Percentiles rank a stretch among this genome's conserved stretches.
Evolutionary conservation across 23 red algal species (phyloP).

Genomic region (Chondrus crispus): DNA sequence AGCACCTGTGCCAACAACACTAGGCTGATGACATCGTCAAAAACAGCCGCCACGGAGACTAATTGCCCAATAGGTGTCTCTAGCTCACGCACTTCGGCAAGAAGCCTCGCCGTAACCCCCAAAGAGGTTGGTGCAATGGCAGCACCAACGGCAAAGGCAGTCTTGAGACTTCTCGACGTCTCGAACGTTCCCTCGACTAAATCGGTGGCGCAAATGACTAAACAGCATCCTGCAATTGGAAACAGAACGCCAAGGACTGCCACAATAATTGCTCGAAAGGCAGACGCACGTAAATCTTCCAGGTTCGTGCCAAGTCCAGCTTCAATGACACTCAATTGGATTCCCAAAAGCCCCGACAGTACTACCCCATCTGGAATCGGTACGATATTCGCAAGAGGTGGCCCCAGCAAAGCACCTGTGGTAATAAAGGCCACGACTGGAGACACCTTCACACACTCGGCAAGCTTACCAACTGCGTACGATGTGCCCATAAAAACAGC

Average conservation of each 20-base stretch:
- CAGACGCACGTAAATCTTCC: not conserved
- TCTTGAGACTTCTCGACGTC: not conserved
- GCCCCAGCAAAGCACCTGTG: constrained; percentile 27
- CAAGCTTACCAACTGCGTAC: not conserved
- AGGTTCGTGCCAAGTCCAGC: constrained; percentile 41
- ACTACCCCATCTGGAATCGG: constrained; percentile 3
- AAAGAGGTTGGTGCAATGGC: constrained; percentile 67
- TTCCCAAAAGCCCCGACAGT: constrained; percentile 54
- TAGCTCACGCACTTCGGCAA: constrained; percentile 35
- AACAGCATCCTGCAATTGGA: constrained; percentile 21
- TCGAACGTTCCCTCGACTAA: constrained; percentile 1
- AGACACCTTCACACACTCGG: not conserved
- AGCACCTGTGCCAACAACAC: constrained; percentile 47
- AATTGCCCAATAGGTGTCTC: constrained; percentile 45
- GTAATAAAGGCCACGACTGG: constrained; percentile 32
- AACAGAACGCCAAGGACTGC: constrained; percentile 51
- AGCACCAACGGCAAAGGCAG: constrained; percentile 36
- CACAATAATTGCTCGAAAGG: constrained; percentile 21
- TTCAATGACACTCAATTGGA: constrained; percentile 27
- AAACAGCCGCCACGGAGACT: constrained; percentile 53
- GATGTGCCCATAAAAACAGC: constrained; percentile 18
- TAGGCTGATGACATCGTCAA: constrained; percentile 69
- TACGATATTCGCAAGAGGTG: constrained; percentile 33
- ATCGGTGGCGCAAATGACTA: not conserved
- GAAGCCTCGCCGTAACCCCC: constrained; percentile 50